Evolutionary conservation across 2,329 filamentous ascomycete genomes (phyloP).

Genomic region (Colletotrichum agaves): DNA sequence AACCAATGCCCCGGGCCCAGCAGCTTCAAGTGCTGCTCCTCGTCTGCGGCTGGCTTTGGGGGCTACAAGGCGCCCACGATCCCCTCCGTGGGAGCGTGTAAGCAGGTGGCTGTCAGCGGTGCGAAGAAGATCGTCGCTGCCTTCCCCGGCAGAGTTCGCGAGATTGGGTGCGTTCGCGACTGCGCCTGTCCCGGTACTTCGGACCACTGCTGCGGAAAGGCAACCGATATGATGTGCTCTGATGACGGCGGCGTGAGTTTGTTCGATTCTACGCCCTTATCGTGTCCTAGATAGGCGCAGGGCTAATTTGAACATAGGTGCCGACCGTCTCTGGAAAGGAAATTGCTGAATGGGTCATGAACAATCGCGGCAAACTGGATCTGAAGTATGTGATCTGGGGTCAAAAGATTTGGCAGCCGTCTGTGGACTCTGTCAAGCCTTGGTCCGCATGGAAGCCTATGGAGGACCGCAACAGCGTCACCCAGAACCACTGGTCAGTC

Average conservation of each 20-base stretch:
- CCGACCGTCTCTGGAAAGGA: slow-evolving; percentile 51
- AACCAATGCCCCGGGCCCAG: slow-evolving; percentile 52
- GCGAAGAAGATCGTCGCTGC: slow-evolving; percentile 49
- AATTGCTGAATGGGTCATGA: slow-evolving; percentile 62
- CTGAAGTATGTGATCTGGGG: slow-evolving; percentile 63
- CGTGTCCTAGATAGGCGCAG: too few species aligned
- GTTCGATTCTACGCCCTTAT: background rate
- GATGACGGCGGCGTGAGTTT: slow-evolving; percentile 51
- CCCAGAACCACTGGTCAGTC: slow-evolving; percentile 56
- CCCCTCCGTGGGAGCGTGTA: slow-evolving; percentile 49
- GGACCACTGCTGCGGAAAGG: slow-evolving; percentile 52
- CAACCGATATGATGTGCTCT: slow-evolving; percentile 52
- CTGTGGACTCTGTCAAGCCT: slow-evolving; percentile 47
- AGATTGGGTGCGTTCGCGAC: slow-evolving; percentile 48
- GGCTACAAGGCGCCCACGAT: slow-evolving; percentile 48
- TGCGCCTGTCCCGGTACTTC: slow-evolving; percentile 47
- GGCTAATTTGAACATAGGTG: slow-evolving; percentile 39
- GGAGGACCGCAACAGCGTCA: slow-evolving; percentile 54
- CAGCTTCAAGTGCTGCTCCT: slow-evolving; percentile 53
- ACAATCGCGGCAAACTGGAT: slow-evolving; percentile 51
- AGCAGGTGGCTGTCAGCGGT: slow-evolving; percentile 48
- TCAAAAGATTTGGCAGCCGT: slow-evolving; percentile 58
- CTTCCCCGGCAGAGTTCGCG: slow-evolving; percentile 49
- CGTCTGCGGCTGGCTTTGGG: slow-evolving; percentile 46
- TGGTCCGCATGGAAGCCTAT: slow-evolving; percentile 56